Base-by-base conservation (phyloP, 2,329 filamentous ascomycete genomes). In the Coniochaeta hoffmannii region DNA sequence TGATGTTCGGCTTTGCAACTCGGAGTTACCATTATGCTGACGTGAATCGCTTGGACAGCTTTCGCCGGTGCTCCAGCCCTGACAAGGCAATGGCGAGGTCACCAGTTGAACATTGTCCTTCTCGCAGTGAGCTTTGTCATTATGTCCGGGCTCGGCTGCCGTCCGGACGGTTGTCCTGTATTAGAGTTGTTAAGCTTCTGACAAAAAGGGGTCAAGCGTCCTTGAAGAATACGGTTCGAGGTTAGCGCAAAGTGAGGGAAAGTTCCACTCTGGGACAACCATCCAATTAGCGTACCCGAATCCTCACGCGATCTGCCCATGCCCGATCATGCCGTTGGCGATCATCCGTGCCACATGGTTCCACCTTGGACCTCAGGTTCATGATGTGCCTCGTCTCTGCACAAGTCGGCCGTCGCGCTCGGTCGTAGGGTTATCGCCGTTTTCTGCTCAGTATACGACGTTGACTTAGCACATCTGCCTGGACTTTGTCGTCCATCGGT, bases 191-290 rank as follows among this genome's bases (percentile, higher is more conserved):
- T 41, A 41, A 10, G 15, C 19, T 46, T 19, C 41, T 28, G 24
- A 41, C 36, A 24, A 17, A 46, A 46, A 24, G 24, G 32, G 32
- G 57, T 38, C 46, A 55, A 55, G 57, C 53, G 50, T 35, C 10
- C 12, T 35, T 14, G 9, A 24, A 28, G 12, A 57, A 60, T 58
- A 58, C 57, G 57, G 55, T 55, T 31, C 31, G 35, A 55, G 55
- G 59, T 60, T 60, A 60, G 59, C 57, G 54, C 31, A 5, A 26
- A 50, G 6, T 26, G 1, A 8, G 9, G 24, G 11, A 49, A n/a
- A n/a, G n/a, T n/a, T 22, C 36, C 36, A 41, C 15, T 14, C 6
- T 3, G 22, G 5, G 41, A 26, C 4, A 15, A 46, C 3, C 5
- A 12, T 28, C 24, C 41, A 46, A 41, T 41, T 9, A 41, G 7